phyloP scores from a whole-genome alignment of 352 stramenopile genomes.

The Globisporangium middletonii region DNA sequence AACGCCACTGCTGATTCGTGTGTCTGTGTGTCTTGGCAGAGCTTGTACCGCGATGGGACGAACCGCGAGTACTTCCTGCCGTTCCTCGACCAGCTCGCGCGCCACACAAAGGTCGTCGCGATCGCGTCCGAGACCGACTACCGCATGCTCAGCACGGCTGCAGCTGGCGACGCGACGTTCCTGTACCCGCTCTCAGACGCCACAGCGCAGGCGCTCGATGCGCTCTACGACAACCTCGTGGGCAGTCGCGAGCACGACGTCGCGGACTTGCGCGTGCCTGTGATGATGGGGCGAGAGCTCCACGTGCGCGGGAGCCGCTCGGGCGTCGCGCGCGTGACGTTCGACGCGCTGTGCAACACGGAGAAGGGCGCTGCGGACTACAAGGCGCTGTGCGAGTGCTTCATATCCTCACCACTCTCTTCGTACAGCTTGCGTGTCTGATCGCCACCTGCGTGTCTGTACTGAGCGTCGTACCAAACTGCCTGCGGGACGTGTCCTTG shows the following conservation, averaged over 20 bases:
- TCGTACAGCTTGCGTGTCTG: not conserved
- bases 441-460: too few relatives aligned
- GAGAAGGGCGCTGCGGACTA: slow-evolving; percentile 95
- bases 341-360: slow-evolving; percentile 92
- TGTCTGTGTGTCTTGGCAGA: slow-evolving; percentile 23
- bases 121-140: slow-evolving; percentile 76
- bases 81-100: slow-evolving; percentile 93
- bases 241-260: slow-evolving; percentile 5
- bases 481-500: too few relatives aligned
- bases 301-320: slow-evolving; percentile 33
- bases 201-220: slow-evolving; percentile 32
- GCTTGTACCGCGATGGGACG: slow-evolving; percentile 94
- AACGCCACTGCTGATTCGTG: not conserved
- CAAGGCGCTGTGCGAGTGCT: slow-evolving; percentile 89
- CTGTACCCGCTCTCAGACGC: slow-evolving; percentile 36
- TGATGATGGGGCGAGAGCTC: slow-evolving; percentile 76
- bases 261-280: slow-evolving; percentile 43
- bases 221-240: slow-evolving; percentile 36
- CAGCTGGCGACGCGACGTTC: slow-evolving; percentile 34
- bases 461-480: too few relatives aligned
- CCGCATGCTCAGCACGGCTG: slow-evolving; percentile 38
- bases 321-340: slow-evolving; percentile 75
- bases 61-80: slow-evolving; percentile 96
- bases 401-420: slow-evolving; percentile 24
- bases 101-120: slow-evolving; percentile 78